A percentile compares a stretch with the other conserved stretches of the same genome.
phyloP scores from a whole-genome alignment of 2,329 filamentous ascomycete species.

The Endoconidiophora polonica region DNA sequence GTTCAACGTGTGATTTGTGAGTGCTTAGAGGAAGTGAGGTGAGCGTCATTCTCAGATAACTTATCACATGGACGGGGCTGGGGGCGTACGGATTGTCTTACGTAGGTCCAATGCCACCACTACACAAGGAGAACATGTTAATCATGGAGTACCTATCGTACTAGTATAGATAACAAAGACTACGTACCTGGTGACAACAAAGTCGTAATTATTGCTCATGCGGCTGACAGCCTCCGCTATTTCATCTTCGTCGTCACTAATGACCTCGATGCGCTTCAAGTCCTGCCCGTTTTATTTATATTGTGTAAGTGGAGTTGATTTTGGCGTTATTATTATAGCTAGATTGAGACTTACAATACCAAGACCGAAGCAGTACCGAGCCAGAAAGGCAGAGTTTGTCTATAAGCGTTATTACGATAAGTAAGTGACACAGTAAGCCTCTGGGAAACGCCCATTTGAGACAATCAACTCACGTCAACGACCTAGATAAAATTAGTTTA shows the following conservation, averaged over 20 bases:
- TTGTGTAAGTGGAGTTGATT: neutral
- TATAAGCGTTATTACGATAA: slow-evolving; percentile 1
- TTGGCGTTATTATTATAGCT: too few relatives aligned
- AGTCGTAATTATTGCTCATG: slow-evolving; percentile 82
- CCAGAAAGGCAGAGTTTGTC: slow-evolving; percentile 42
- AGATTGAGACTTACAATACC: slow-evolving; percentile 33
- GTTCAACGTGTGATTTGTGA: too few relatives aligned
- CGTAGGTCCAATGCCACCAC: slow-evolving; percentile 91
- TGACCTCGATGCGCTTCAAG: slow-evolving; percentile 78
- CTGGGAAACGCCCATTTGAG: neutral
- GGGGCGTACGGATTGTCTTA: slow-evolving; percentile 27
- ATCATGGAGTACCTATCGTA: neutral
- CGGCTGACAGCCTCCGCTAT: slow-evolving; percentile 74
- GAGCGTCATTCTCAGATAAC: too few relatives aligned
- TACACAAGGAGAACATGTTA: slow-evolving; percentile 17
- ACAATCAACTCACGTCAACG: slow-evolving; percentile 10
- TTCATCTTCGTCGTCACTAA: slow-evolving; percentile 78
- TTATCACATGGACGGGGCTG: too few relatives aligned
- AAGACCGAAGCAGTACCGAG: slow-evolving; percentile 46
- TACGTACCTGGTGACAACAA: slow-evolving; percentile 65
- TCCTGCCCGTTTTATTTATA: slow-evolving; percentile 24
- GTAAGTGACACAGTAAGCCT: neutral
- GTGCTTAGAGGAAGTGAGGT: too few relatives aligned
- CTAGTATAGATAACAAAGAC: neutral
- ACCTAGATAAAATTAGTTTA: neutral